phyloP scores from a whole-genome alignment of 768 basidiomycete genomes.

The Hygrophorus pudorinus region DNA sequence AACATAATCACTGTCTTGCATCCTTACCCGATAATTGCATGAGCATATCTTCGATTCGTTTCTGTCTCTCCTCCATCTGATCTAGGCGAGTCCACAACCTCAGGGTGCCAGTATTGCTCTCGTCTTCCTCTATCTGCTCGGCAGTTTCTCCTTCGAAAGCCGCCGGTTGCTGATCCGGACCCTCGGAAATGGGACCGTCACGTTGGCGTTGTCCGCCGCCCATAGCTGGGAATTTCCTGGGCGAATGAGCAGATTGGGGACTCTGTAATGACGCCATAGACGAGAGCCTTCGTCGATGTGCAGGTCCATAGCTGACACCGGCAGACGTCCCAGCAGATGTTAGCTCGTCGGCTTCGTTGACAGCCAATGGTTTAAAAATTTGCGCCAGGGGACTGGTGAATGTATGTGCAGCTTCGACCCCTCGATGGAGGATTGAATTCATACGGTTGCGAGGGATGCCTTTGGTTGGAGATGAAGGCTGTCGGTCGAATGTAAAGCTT shows the following conservation, averaged over 20 bases:
- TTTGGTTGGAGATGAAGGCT: conserved; percentile 5
- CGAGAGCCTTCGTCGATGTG: conserved; percentile 30
- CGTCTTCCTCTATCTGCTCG: conserved; percentile 15
- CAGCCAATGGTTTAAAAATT: conserved; percentile 56
- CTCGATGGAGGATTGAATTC: conserved; percentile 32
- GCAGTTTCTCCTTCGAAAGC: conserved; percentile 12
- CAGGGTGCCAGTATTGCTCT: conserved; percentile 7
- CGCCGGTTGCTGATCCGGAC: conserved; percentile 2
- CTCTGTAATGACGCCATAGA: conserved; percentile 22
- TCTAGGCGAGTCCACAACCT: conserved; percentile 15
- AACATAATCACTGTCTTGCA: no score
- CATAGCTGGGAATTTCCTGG: conserved; percentile 17
- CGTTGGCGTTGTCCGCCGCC: conserved; percentile 12
- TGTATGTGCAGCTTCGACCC: conserved; percentile 22
- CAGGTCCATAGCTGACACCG: conserved; percentile 39
- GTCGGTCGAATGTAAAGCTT: no score
- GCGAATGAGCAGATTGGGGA: conserved; percentile 11
- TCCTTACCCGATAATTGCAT: conserved; percentile 21
- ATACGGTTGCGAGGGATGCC: conserved; percentile 28
- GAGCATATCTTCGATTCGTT: conserved; percentile 36
- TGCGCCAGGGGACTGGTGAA: conserved; percentile 66
- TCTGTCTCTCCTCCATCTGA: conserved; percentile 34
- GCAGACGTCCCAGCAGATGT: conserved; percentile 12
- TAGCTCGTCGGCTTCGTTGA: conserved; percentile 33
- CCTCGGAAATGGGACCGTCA: conserved; percentile 7